These are phyloP conservation scores for Colletotrichum magnum DNA, from an alignment of 2,329 filamentous ascomycete species.

Conservation along the genomic window DNA sequence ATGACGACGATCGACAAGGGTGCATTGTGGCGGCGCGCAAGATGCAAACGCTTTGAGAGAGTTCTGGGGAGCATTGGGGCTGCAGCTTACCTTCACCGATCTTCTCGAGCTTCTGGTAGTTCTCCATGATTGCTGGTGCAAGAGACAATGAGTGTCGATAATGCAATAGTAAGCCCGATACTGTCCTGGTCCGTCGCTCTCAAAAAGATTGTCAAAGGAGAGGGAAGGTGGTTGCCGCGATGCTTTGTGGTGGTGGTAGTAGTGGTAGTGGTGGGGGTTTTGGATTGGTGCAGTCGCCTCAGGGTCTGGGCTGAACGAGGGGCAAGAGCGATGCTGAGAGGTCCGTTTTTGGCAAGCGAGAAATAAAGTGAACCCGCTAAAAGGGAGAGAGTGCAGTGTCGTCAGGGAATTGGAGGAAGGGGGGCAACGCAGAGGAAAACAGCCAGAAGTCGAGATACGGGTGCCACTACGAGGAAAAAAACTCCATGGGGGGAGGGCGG, in stretches of 20 bases:
- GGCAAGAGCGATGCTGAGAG: slow-evolving; percentile 18
- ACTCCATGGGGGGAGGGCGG: slow-evolving; percentile 23
- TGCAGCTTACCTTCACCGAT: slow-evolving; percentile 85
- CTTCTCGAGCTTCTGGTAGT: slow-evolving; percentile 97
- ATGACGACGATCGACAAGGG: neutral
- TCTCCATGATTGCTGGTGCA: slow-evolving; percentile 76
- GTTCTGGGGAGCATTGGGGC: neutral
- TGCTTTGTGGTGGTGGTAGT: slow-evolving; percentile 20
- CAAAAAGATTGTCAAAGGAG: neutral
- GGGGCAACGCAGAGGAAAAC: slow-evolving; percentile 18
- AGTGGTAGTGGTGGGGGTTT: slow-evolving; percentile 5
- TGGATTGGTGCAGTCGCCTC: slow-evolving; percentile 25
- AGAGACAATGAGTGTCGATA: slow-evolving; percentile 10
- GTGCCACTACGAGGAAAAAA: slow-evolving; percentile 27
- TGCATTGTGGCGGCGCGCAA: slow-evolving; percentile 14
- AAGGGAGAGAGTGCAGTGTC: slow-evolving; percentile 8
- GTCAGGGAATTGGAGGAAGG: slow-evolving; percentile 4
- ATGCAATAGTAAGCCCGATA: neutral
- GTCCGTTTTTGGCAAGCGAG: slow-evolving; percentile 18
- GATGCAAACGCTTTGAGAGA: neutral
- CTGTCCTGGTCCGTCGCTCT: neutral
- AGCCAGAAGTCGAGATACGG: slow-evolving; percentile 30
- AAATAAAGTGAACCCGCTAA: neutral
- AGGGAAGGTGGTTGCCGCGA: slow-evolving; percentile 7
- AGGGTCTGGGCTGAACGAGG: slow-evolving; percentile 35